Base-by-base conservation (phyloP, 1,284 basidiomycete species). In the Puccinia hordei region DNA sequence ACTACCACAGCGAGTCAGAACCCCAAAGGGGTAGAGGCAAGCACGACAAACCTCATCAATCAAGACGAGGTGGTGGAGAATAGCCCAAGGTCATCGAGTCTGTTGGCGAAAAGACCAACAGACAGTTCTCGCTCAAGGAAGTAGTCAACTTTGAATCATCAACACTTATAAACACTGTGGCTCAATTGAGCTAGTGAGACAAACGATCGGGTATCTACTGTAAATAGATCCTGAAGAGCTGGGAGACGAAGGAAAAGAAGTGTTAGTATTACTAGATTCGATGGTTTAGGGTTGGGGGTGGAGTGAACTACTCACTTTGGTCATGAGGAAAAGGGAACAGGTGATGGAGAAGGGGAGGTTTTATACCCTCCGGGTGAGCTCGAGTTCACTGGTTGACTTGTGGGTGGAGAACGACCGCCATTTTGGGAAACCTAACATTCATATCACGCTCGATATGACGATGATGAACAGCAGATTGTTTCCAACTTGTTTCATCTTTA, bases 191-290 rank as follows among this genome's bases (percentile, higher is more conserved):
- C 71, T 73, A 59, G 57, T 74, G 53, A 74, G 72, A 74, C 72
- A 57, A 74, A 74, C 72, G 33, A 74, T 57, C 51, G 51, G 72
- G 72, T 74, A 74, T 74, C 72, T 74, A 74, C 72, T 74, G 72
- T 74, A 74, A 74, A 74, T 74, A 74, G 72, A 74, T 74, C 72
- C 72, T 74, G 72, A 74, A 74, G 72, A 74, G 72, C 72, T 74
- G 51, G 9, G 41, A 19, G 13, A 12, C 53, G 35, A 2, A 17
- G 15, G 17, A 8, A 49, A 15, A 19, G 46, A 17, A 10, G 46
- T 2, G 46, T 49, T 15, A 49, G 46, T 49, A 10, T 5, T 5
- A 13, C 13, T 33, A 12, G 0, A 27, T 27, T 27, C 17, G n/a
- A 22, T 2, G 17, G 44, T 35, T 12, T 13, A 30, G 41, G 44